A percentile compares a stretch with the other conserved stretches of the same genome.
phyloP scores from a whole-genome alignment of 2,329 filamentous ascomycete genomes.

The Bipolaris zeicola region DNA sequence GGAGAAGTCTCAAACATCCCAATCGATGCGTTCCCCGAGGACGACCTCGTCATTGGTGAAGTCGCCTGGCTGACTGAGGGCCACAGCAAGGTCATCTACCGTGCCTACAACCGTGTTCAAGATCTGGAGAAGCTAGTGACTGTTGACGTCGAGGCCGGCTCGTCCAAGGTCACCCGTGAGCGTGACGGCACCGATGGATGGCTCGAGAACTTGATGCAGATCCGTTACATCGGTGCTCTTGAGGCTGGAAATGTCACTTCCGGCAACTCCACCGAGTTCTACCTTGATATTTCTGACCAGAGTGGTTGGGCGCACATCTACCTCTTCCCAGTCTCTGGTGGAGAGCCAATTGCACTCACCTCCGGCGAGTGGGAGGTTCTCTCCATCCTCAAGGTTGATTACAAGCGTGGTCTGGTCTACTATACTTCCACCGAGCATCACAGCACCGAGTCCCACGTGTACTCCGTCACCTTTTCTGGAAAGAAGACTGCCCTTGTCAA shows the following conservation, averaged over 20 bases:
- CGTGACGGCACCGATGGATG: constrained; percentile 65
- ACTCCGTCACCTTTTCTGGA: constrained; percentile 66
- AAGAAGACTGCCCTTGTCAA: constrained; percentile 66
- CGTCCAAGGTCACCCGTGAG: constrained; percentile 58
- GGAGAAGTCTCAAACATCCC: constrained; percentile 55
- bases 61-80: constrained; percentile 69
- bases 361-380: constrained; percentile 70
- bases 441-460: constrained; percentile 70
- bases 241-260: constrained; percentile 43
- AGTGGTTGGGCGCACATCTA: constrained; percentile 71
- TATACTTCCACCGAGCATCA: constrained; percentile 69
- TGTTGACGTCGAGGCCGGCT: constrained; percentile 59
- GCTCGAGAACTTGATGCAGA: constrained; percentile 65
- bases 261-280: constrained; percentile 56
- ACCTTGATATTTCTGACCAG: constrained; percentile 70
- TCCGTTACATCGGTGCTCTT: constrained; percentile 59
- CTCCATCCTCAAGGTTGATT: constrained; percentile 65
- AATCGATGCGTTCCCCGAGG: constrained; percentile 62
- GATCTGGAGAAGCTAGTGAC: constrained; percentile 67
- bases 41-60: constrained; percentile 70
- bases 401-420: constrained; percentile 62
- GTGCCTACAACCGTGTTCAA: constrained; percentile 71
- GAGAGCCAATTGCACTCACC: constrained; percentile 63
- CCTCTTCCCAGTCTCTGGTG: constrained; percentile 63
- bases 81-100: constrained; percentile 66